Conservation (phyloP, 345 rosid species). For the Eutrema heterophyllum region DNA sequence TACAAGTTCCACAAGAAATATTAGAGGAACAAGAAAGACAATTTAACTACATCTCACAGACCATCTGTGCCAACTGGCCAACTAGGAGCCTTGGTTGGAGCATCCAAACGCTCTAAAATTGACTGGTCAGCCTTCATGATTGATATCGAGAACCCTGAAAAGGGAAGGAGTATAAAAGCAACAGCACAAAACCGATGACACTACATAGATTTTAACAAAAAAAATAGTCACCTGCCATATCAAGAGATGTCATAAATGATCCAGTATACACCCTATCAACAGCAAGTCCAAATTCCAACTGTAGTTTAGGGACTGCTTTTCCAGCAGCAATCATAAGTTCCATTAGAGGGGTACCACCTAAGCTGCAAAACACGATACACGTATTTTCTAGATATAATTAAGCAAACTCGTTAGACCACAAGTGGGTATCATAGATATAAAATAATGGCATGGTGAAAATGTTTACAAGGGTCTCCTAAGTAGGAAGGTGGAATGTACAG, state of each 20-base stretch:
- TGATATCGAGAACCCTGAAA: conserved; percentile 83
- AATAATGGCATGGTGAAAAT: background rate
- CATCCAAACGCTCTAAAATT: conserved; percentile 69
- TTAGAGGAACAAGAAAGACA: background rate
- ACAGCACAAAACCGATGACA: background rate
- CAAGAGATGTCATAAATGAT: conserved; percentile 95
- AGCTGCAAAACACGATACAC: conserved; percentile 33
- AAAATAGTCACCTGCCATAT: conserved; percentile 76
- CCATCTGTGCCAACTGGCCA: conserved; percentile 95
- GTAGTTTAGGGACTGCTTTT: conserved; percentile 82
- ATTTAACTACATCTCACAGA: conserved; percentile 31
- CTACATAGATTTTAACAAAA: conserved; percentile 31
- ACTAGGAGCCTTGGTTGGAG: conserved; percentile 80
- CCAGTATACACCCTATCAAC: conserved; percentile 99
- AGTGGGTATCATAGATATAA: background rate
- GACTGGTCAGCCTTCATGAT: conserved; percentile 84
- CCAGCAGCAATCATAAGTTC: conserved; percentile 94
- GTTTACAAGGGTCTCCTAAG: background rate
- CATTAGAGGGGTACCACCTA: conserved; percentile 90
- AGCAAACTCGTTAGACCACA: background rate
- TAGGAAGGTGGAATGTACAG: background rate
- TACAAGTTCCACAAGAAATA: background rate
- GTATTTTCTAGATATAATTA: background rate
- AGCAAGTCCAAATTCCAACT: conserved; percentile 89
- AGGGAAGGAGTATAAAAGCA: background rate